phyloP scores from a whole-genome alignment of 1,284 basidiomycete species.

The Cryptococcus sp. region DNA sequence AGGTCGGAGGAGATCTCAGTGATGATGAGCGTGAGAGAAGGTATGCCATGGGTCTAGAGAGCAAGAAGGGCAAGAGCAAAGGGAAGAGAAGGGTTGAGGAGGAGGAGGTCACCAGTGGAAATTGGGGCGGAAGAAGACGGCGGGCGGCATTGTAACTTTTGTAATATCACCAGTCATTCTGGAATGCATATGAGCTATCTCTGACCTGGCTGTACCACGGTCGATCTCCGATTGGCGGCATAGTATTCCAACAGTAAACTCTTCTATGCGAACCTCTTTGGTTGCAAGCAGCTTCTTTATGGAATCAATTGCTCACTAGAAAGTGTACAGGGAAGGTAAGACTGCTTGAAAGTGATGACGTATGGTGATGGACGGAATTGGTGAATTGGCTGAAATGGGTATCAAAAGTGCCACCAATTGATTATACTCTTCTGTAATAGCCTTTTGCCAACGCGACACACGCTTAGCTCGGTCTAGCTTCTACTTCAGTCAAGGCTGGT shows the following conservation, averaged over 20 bases:
- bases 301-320: no score
- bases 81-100: constrained; percentile 33
- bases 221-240: no score
- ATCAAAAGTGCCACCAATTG: no score
- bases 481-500: background rate
- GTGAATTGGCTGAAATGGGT: background rate
- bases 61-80: constrained; percentile 32
- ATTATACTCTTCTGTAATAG: no score
- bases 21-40: constrained; percentile 47
- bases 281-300: no score
- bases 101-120: constrained; percentile 48
- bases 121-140: constrained; percentile 47
- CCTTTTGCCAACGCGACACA: no score
- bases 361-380: background rate
- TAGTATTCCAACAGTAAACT: no score
- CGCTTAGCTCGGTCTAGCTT: background rate
- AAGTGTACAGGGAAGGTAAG: background rate
- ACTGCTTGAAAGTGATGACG: background rate
- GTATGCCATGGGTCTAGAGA: constrained; percentile 45
- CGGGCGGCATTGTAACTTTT: constrained; percentile 13
- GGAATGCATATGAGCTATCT: no score
- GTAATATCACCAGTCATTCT: no score
- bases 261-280: no score
- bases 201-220: no score
- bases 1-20: constrained; percentile 29